phyloP scores from a whole-genome alignment of 257 asterid species.

The Echites panduratus region DNA sequence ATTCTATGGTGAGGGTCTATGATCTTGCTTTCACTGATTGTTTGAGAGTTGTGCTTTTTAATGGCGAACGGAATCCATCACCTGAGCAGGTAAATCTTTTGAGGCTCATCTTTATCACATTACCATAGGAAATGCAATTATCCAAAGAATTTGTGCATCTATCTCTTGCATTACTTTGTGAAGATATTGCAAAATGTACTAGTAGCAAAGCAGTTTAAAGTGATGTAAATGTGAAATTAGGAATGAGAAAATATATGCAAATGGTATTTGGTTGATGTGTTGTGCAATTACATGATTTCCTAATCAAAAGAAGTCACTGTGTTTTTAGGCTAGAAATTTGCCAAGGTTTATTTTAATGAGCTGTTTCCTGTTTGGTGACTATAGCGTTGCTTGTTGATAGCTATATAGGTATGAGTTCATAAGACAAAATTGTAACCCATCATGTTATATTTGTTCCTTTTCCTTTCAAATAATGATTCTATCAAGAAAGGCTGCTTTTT shows the following conservation, averaged over 20 bases:
- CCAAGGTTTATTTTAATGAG: neutral
- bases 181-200: neutral
- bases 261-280: neutral
- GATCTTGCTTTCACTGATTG: conserved; percentile 79
- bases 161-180: neutral
- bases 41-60: conserved; percentile 59
- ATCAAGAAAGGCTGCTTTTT: neutral
- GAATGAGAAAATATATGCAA: neutral
- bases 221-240: neutral
- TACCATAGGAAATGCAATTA: neutral
- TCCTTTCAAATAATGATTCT: neutral
- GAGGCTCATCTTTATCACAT: conserved; percentile 10
- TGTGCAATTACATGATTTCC: neutral
- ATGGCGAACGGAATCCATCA: conserved; percentile 72
- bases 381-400: neutral
- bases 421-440: neutral
- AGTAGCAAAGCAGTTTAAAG: neutral
- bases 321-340: neutral
- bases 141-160: neutral
- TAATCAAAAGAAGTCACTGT: neutral
- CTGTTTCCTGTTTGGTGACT: neutral
- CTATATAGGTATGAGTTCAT: neutral
- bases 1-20: conserved; percentile 75
- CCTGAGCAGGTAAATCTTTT: conserved; percentile 57
- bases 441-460: neutral